Evolutionary conservation across 2,329 filamentous ascomycete species (phyloP).

Genomic region (Diaporthe vexans): DNA sequence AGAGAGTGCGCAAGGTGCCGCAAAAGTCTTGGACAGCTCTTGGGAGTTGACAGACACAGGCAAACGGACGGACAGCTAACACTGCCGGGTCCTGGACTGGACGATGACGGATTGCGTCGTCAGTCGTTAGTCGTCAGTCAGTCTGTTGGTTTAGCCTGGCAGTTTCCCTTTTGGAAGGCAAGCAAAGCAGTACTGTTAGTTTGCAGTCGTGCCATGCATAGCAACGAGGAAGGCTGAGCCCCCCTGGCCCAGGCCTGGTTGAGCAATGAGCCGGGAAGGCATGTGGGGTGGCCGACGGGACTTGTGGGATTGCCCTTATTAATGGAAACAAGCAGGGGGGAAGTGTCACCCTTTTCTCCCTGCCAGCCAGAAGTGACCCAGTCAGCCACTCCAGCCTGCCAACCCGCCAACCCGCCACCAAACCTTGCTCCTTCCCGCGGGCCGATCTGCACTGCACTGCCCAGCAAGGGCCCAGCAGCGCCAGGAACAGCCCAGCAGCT

Average conservation of each 20-base stretch:
- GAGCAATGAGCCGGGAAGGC: background rate
- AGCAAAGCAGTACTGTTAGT: background rate
- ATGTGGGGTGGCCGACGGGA: slow-evolving; percentile 26
- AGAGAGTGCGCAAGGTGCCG: slow-evolving; percentile 11
- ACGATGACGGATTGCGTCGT: slow-evolving; percentile 23
- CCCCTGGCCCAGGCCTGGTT: background rate
- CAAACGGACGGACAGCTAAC: background rate
- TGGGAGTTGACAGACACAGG: too few species aligned
- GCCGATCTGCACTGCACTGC: slow-evolving; percentile 29
- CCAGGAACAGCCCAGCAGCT: background rate
- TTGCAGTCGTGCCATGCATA: background rate
- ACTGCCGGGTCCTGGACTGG: background rate
- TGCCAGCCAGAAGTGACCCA: background rate
- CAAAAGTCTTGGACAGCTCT: slow-evolving; percentile 10
- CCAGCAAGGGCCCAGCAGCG: background rate
- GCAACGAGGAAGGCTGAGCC: slow-evolving; percentile 26
- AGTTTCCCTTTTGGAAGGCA: background rate
- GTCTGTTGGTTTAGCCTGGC: background rate
- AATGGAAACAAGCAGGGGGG: background rate
- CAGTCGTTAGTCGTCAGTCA: slow-evolving; percentile 14
- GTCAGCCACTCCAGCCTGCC: background rate
- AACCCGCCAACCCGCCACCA: background rate
- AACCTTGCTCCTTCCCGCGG: background rate
- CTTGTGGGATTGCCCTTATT: background rate
- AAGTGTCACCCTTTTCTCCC: background rate